Percentiles rank a stretch among this genome's conserved stretches.
Conservation (phyloP, 2,329 filamentous ascomycete species). For the Septoria petroselini region DNA sequence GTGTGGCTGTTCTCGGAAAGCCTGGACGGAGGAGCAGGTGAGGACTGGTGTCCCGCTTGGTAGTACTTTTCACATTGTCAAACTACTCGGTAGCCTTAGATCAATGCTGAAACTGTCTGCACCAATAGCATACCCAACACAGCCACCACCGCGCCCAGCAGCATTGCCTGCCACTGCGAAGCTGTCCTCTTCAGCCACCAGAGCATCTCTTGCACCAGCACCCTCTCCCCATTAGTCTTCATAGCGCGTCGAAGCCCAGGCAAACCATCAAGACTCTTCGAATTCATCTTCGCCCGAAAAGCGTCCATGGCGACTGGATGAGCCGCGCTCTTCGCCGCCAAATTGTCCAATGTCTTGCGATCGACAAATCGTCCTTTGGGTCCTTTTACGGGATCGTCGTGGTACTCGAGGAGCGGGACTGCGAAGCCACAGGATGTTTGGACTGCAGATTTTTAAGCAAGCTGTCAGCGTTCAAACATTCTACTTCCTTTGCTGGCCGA, state of each 20-base stretch:
- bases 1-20: too few relatives aligned
- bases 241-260: slow-evolving; percentile 57
- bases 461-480: too few relatives aligned
- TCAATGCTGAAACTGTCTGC: background rate
- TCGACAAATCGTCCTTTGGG: slow-evolving; percentile 46
- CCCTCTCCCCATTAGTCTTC: slow-evolving; percentile 48
- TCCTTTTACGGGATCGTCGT: slow-evolving; percentile 26
- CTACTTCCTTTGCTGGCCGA: background rate
- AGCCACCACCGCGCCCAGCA: slow-evolving; percentile 26
- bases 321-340: slow-evolving; percentile 50
- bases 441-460: too few relatives aligned
- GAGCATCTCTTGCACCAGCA: slow-evolving; percentile 45
- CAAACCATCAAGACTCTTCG: slow-evolving; percentile 57
- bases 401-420: slow-evolving; percentile 54
- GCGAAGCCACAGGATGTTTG: slow-evolving; percentile 67
- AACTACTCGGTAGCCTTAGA: background rate
- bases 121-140: slow-evolving; percentile 10
- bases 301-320: slow-evolving; percentile 47
- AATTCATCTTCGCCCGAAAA: slow-evolving; percentile 59
- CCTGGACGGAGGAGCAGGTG: too few relatives aligned
- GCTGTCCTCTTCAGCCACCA: slow-evolving; percentile 15
- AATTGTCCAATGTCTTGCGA: slow-evolving; percentile 56
- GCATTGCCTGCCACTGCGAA: slow-evolving; percentile 29
- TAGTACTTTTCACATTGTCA: background rate
- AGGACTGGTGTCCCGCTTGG: too few relatives aligned